Conservation (phyloP, 352 stramenopile genomes). For the Globisporangium okanoganense region DNA sequence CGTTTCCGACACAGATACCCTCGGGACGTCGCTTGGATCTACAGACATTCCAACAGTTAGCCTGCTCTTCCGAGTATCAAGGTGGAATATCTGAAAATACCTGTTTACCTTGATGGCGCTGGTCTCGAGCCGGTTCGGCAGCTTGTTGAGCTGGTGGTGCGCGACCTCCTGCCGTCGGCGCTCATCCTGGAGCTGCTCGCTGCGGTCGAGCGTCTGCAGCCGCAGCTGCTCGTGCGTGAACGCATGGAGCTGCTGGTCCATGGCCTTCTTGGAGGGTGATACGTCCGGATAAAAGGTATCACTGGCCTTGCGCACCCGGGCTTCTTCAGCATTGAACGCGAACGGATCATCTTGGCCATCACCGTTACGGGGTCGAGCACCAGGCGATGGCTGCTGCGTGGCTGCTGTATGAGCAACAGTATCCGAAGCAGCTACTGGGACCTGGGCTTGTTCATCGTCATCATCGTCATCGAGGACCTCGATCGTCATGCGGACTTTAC, state of each 20-base stretch:
- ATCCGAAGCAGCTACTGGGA: not conserved
- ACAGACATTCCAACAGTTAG: not conserved
- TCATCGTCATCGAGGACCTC: slow-evolving; percentile 60
- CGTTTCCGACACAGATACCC: slow-evolving; percentile 47
- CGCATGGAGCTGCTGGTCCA: slow-evolving; percentile 36
- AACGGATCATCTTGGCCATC: slow-evolving; percentile 29
- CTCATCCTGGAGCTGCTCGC: slow-evolving; percentile 17
- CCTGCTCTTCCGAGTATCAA: not conserved
- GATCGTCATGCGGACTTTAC: slow-evolving; percentile 54
- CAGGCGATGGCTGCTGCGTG: not conserved
- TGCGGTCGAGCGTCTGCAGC: slow-evolving; percentile 24
- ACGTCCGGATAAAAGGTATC: slow-evolving; percentile 64
- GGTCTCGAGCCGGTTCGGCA: slow-evolving; percentile 39
- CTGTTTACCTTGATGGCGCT: slow-evolving; percentile 39
- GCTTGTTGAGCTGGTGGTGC: slow-evolving; percentile 15
- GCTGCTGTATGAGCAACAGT: not conserved
- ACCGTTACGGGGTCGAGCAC: not conserved
- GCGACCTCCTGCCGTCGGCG: slow-evolving; percentile 18
- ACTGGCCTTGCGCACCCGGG: slow-evolving; percentile 39
- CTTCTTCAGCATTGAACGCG: slow-evolving; percentile 50
- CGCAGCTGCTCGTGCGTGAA: slow-evolving; percentile 39
- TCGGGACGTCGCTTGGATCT: slow-evolving; percentile 67
- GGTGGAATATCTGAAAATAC: not conserved
- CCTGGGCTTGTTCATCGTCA: slow-evolving; percentile 17
- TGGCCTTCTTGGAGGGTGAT: slow-evolving; percentile 42